Conservation (phyloP, 2,329 filamentous ascomycete genomes). For the Pseudogymnoascus sp. region DNA sequence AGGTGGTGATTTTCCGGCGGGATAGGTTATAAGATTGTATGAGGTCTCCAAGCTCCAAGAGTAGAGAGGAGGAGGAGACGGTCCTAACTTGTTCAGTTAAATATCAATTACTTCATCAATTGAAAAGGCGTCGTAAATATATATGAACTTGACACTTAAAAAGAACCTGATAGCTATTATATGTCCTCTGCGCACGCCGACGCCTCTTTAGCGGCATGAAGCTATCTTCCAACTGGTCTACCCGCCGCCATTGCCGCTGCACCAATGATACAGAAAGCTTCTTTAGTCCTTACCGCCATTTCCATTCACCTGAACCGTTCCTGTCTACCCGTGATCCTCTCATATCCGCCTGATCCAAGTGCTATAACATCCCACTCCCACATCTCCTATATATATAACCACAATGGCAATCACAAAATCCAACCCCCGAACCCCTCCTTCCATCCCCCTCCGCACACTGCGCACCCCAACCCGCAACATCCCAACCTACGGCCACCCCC, state of each 20-base stretch:
- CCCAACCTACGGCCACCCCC: neutral
- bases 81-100: neutral
- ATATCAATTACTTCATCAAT: neutral
- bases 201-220: neutral
- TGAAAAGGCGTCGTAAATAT: neutral
- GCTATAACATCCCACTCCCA: neutral
- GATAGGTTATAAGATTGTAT: neutral
- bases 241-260: neutral
- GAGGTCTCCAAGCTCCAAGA: neutral
- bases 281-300: neutral
- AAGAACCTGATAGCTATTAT: neutral
- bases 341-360: neutral
- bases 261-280: neutral
- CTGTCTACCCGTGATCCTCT: neutral
- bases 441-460: neutral
- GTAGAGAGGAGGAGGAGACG: neutral
- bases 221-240: neutral
- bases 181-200: neutral
- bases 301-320: neutral
- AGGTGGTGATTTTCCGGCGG: neutral
- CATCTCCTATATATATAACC: neutral
- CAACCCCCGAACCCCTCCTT: neutral
- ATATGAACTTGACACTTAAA: neutral
- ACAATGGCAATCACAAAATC: neutral
- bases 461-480: neutral